A percentile compares a stretch with the other conserved stretches of the same genome.
These are phyloP conservation scores for Rhododendron ovatum DNA, from an alignment of 148 eudicot species.

Conservation along the genomic window DNA sequence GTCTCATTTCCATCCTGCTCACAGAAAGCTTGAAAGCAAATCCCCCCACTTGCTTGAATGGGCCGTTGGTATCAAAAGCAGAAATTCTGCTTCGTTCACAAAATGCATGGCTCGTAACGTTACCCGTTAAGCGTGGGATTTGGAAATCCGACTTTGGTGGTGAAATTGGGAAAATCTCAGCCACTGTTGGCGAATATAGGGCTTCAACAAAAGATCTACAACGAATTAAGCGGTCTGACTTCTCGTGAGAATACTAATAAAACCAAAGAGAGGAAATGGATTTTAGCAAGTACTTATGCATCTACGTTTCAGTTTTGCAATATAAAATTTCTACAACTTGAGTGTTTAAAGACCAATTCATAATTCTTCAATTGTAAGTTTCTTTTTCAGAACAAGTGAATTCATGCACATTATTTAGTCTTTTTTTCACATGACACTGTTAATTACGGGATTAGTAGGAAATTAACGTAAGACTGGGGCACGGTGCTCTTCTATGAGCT, in stretches of 20 bases:
- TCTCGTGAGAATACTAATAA: no score
- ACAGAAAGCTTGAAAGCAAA: neutral
- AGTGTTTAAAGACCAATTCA: no score
- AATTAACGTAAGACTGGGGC: no score
- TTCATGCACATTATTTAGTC: no score
- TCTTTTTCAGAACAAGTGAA: no score
- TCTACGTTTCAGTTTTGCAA: neutral
- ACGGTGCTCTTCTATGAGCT: no score
- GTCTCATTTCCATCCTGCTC: neutral
- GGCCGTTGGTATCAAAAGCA: neutral
- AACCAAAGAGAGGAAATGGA: neutral
- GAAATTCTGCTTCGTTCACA: neutral
- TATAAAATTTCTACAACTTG: no score
- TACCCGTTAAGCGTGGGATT: neutral
- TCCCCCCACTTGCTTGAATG: neutral
- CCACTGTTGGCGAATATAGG: neutral
- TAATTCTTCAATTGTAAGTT: no score
- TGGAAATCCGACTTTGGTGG: neutral
- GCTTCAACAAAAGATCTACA: neutral
- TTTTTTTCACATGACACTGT: no score
- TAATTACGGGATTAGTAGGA: no score
- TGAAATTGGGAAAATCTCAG: neutral
- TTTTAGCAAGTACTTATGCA: neutral
- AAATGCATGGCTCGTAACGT: neutral
- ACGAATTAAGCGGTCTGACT: neutral